Base-by-base conservation (phyloP, 2,329 filamentous ascomycete species). In the Epichloe sylvatica region DNA sequence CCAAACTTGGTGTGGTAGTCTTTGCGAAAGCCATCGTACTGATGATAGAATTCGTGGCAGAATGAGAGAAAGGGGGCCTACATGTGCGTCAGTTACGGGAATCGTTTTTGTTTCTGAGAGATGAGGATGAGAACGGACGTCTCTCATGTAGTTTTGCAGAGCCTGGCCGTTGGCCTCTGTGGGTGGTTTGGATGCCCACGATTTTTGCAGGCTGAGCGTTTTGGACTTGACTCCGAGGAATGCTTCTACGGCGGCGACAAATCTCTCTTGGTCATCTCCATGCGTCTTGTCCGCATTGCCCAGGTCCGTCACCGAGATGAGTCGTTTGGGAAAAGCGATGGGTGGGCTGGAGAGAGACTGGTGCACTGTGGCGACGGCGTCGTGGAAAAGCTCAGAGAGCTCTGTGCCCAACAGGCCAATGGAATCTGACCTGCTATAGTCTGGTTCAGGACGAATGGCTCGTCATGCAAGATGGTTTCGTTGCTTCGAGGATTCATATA, bases 41-140 rank as follows among this genome's bases (percentile, higher is more conserved):
- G 48, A 39, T 62, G 56, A 46, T 60, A 64, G 47, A 64, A 66
- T 7, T 64, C 63, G 53, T 63, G 62, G 46, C 62, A 65, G 47
- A 62, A 63, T 1, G 57, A 57, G 2, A 52, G 50, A 33, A 64
- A 66, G 1, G 61, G 3, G 3, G 59, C 59, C 64, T 68, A 17
- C 12, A 4, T 19, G 17, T 9, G 1, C 13, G 36, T 46, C 13
- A 39, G 45, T 30, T 6, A 0, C 3, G 13, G 3, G 7, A 23
- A 23, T 5, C 11, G 25, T 30, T 30, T 30, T 25, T 25, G 8
- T 30, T 9, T 19, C 37, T 6, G 17, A 11, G 3, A 11, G 9
- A 17, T 30, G 23, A 21, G 38, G 15, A 19, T 13, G 2, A 12
- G 3, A 1, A 53, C 59, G 52, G 40, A 65, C 65, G n/a, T 62